These are phyloP conservation scores for Russula compacta DNA, from an alignment of 768 basidiomycete genomes.

Conservation along the genomic window DNA sequence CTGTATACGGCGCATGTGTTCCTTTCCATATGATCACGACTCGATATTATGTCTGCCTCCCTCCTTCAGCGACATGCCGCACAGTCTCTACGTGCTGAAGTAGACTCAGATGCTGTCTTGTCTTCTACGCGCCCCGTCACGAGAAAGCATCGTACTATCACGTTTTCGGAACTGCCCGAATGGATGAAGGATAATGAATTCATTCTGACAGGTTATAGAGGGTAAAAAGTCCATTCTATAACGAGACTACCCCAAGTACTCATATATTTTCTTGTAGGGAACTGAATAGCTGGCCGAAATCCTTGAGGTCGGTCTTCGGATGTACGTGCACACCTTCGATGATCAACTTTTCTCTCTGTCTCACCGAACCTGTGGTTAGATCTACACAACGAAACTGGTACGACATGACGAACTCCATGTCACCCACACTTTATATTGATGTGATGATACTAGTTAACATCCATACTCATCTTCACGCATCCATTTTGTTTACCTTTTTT, in stretches of 20 bases:
- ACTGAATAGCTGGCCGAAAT: slow-evolving; percentile 54
- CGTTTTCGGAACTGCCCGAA: slow-evolving; percentile 51
- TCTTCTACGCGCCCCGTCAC: background rate
- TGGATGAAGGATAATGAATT: slow-evolving; percentile 73
- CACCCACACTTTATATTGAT: slow-evolving; percentile 15
- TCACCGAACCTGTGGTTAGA: slow-evolving; percentile 33
- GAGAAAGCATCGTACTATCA: slow-evolving; percentile 25
- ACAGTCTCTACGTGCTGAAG: background rate
- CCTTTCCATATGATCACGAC: no score
- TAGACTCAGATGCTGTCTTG: background rate
- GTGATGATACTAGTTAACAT: slow-evolving; percentile 57
- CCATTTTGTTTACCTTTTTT: slow-evolving; percentile 49
- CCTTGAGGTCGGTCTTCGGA: slow-evolving; percentile 51
- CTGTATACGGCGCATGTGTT: background rate
- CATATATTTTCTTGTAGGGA: slow-evolving; percentile 31
- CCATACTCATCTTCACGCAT: slow-evolving; percentile 70
- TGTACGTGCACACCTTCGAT: slow-evolving; percentile 39
- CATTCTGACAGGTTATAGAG: slow-evolving; percentile 60
- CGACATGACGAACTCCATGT: slow-evolving; percentile 11
- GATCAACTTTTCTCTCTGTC: background rate
- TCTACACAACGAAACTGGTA: slow-evolving; percentile 72
- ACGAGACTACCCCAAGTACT: background rate
- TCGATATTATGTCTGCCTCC: slow-evolving; percentile 1
- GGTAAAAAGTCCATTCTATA: slow-evolving; percentile 31
- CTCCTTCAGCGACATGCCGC: slow-evolving; percentile 1